phyloP scores from a whole-genome alignment of 2,329 filamentous ascomycete genomes.

The Chrysosporium keratinophilum region DNA sequence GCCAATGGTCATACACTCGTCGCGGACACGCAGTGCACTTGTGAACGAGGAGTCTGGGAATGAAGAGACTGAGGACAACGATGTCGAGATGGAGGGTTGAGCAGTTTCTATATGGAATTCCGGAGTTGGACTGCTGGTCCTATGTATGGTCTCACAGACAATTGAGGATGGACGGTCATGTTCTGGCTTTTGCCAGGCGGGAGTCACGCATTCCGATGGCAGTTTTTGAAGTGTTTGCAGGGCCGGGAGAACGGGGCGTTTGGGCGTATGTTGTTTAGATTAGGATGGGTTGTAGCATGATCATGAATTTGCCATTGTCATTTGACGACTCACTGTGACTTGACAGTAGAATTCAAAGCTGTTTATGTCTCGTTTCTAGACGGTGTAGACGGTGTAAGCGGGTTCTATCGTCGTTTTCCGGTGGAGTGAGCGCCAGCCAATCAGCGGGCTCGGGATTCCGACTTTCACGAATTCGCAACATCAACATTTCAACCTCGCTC shows the following conservation, averaged over 20 bases:
- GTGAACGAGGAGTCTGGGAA: conserved; percentile 39
- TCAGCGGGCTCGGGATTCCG: conserved; percentile 34
- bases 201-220: too few relatives aligned
- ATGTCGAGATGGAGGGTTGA: conserved; percentile 50
- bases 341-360: too few relatives aligned
- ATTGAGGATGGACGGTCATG: neutral
- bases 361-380: too few relatives aligned
- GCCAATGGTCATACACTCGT: conserved; percentile 25
- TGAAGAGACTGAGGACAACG: conserved; percentile 35
- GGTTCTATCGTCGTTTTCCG: neutral
- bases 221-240: neutral
- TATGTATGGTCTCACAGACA: neutral
- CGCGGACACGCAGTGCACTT: conserved; percentile 43
- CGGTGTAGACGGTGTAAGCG: neutral
- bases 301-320: neutral
- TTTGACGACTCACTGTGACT: too few relatives aligned
- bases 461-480: conserved; percentile 29
- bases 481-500: conserved; percentile 18
- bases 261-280: neutral
- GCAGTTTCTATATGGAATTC: neutral
- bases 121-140: neutral
- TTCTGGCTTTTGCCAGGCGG: too few relatives aligned
- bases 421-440: conserved; percentile 24
- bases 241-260: neutral
- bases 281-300: neutral